A percentile compares a stretch with the other conserved stretches of the same genome.
Evolutionary conservation across 1,284 basidiomycete species (phyloP).

Genomic region (Moesziomyces globuligerus): DNA sequence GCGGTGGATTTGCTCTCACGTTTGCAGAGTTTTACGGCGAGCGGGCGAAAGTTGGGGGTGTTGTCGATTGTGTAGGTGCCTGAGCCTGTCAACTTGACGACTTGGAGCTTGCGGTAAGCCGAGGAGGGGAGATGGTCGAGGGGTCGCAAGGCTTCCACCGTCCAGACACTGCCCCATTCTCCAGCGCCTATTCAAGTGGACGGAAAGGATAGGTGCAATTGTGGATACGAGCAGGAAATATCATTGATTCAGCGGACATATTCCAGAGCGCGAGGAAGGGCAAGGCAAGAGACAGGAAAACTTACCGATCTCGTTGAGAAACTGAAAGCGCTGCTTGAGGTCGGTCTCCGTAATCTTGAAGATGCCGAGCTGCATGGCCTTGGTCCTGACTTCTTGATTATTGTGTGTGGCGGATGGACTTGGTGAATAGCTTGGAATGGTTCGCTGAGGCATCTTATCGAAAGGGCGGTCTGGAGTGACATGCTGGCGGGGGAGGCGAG

Average conservation of each 20-base stretch:
- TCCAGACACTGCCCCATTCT: conserved; percentile 52
- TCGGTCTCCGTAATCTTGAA: conserved; percentile 48
- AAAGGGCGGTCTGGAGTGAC: background rate
- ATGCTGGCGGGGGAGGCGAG: background rate
- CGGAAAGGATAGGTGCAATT: background rate
- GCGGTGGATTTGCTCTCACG: conserved; percentile 41
- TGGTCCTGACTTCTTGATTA: conserved; percentile 14
- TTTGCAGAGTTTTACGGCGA: conserved; percentile 54
- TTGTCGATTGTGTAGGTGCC: conserved; percentile 36
- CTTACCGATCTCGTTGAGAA: conserved; percentile 48
- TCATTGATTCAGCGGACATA: too few relatives aligned
- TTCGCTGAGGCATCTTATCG: background rate
- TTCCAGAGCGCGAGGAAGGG: too few relatives aligned
- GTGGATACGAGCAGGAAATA: too few relatives aligned
- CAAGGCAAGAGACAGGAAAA: background rate
- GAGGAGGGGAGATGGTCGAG: conserved; percentile 36
- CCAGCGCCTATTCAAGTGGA: conserved; percentile 23
- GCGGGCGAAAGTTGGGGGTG: conserved; percentile 26
- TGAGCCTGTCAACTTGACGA: conserved; percentile 27
- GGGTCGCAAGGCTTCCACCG: conserved; percentile 26
- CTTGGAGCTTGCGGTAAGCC: conserved; percentile 28
- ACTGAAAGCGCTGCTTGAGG: conserved; percentile 41
- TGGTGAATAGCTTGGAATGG: background rate
- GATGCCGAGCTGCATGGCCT: conserved; percentile 47
- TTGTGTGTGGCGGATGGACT: conserved; percentile 6